Evolutionary conservation across 495 filamentous ascomycete genomes (phyloP).

Genomic region (Trichoderma asperelloides): DNA sequence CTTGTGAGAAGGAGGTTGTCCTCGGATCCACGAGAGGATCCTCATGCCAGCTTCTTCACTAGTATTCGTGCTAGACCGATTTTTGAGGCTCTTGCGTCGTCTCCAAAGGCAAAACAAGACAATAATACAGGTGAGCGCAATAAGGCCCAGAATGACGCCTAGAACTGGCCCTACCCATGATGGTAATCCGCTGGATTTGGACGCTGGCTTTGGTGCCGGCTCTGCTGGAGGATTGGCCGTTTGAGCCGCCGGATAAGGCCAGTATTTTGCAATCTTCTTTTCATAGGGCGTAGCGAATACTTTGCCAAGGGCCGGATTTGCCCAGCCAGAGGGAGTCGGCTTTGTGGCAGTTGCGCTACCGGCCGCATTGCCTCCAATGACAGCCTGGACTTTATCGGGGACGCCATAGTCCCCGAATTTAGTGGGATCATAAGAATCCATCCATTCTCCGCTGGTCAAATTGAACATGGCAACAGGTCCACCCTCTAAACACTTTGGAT

Average conservation of each 20-base stretch:
- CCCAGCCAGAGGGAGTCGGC: constrained; percentile 41
- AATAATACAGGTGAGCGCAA: constrained; percentile 45
- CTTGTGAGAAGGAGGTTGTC: constrained; percentile 29
- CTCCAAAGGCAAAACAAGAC: constrained; percentile 48
- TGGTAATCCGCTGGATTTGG: constrained; percentile 37
- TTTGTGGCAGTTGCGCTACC: constrained; percentile 52
- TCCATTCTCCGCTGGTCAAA: constrained; percentile 48
- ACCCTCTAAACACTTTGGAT: constrained; percentile 39
- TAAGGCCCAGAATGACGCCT: constrained; percentile 55
- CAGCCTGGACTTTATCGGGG: constrained; percentile 43
- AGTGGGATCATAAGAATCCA: constrained; percentile 50
- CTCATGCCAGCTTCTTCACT: constrained; percentile 33
- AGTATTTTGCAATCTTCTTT: constrained; percentile 46
- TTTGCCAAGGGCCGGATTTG: constrained; percentile 34
- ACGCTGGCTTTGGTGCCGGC: background rate
- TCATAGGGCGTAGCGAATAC: constrained; percentile 52
- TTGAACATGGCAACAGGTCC: constrained; percentile 56
- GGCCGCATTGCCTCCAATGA: constrained; percentile 52
- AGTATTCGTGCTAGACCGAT: constrained; percentile 32
- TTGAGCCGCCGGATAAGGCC: constrained; percentile 44
- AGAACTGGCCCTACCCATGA: constrained; percentile 55
- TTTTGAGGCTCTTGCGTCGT: constrained; percentile 32
- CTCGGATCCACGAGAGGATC: constrained; percentile 38
- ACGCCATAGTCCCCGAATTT: constrained; percentile 52
- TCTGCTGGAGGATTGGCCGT: constrained; percentile 22